Evolutionary conservation across 2,329 filamentous ascomycete genomes (phyloP).

Genomic region (Exophiala dermatitidis): DNA sequence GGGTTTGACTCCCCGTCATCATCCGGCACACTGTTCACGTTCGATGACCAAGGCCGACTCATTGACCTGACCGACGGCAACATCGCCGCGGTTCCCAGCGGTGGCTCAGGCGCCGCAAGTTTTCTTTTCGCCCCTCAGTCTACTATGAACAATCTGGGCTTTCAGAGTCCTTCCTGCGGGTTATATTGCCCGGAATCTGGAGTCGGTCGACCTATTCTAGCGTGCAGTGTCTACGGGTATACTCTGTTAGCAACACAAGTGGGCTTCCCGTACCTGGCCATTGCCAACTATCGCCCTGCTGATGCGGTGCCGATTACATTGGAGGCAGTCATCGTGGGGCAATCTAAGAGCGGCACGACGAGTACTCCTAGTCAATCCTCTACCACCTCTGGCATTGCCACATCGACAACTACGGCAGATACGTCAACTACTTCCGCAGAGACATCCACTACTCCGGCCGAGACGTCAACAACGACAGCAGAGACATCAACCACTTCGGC

Average conservation of each 20-base stretch:
- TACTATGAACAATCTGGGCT: not conserved
- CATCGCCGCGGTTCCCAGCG: not conserved
- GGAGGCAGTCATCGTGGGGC: not conserved
- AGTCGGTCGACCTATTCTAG: not conserved
- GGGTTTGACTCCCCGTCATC: not conserved
- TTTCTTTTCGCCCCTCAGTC: not conserved
- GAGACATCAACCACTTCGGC: no score
- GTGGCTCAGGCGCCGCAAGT: not conserved
- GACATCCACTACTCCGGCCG: no score
- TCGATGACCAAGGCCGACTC: not conserved
- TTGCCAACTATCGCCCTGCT: not conserved
- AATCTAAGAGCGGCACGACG: not conserved
- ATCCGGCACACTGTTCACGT: constrained; percentile 4
- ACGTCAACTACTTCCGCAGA: no score
- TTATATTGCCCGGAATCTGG: not conserved
- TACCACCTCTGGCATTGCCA: not conserved
- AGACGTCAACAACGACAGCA: no score
- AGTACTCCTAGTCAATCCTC: not conserved
- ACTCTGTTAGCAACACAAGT: not conserved
- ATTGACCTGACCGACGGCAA: not conserved
- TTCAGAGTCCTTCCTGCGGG: not conserved
- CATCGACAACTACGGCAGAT: no score
- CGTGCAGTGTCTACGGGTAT: not conserved
- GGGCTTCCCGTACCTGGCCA: not conserved
- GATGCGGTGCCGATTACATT: not conserved